phyloP scores from a whole-genome alignment of 768 basidiomycete species.

The Sporobolomyces phaffii region DNA sequence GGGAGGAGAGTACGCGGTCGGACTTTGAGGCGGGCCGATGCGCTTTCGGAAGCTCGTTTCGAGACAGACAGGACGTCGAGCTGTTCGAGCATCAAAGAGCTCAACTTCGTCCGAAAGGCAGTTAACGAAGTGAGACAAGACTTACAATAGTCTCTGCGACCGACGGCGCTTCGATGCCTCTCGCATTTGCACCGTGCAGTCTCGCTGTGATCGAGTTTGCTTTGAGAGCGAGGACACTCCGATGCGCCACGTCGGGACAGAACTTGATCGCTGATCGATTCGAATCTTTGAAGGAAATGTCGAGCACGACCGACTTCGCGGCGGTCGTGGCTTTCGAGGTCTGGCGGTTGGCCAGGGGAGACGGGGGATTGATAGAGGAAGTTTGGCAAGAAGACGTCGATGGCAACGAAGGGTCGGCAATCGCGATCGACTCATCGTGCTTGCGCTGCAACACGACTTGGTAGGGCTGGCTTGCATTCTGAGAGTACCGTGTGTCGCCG shows the following conservation, averaged over 20 bases:
- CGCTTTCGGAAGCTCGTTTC: conserved; percentile 11
- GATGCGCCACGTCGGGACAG: conserved; percentile 28
- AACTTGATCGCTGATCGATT: background rate
- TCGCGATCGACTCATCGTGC: too few species aligned
- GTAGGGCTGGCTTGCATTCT: conserved; percentile 6
- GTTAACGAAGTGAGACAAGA: background rate
- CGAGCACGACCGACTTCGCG: background rate
- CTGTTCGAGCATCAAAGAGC: background rate
- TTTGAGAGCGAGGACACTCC: conserved; percentile 8
- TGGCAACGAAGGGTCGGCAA: too few species aligned
- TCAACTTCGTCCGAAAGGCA: background rate
- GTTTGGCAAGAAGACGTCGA: background rate
- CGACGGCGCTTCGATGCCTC: conserved; percentile 22
- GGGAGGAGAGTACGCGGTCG: conserved; percentile 13
- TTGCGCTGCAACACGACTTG: background rate
- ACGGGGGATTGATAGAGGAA: background rate
- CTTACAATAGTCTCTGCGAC: conserved; percentile 24
- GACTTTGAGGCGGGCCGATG: conserved; percentile 11
- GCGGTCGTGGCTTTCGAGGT: background rate
- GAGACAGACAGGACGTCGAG: conserved; percentile 14
- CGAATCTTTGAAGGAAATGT: background rate
- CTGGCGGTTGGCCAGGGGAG: background rate
- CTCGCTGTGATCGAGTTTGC: conserved; percentile 13
- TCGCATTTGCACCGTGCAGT: background rate
- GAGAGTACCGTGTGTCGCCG: conserved; percentile 2